Evolutionary conservation across 805 yeast genomes (phyloP), one percentile per base, ranked within the genome.

Genomic region (Wickerhamiella azymoides): DNA sequence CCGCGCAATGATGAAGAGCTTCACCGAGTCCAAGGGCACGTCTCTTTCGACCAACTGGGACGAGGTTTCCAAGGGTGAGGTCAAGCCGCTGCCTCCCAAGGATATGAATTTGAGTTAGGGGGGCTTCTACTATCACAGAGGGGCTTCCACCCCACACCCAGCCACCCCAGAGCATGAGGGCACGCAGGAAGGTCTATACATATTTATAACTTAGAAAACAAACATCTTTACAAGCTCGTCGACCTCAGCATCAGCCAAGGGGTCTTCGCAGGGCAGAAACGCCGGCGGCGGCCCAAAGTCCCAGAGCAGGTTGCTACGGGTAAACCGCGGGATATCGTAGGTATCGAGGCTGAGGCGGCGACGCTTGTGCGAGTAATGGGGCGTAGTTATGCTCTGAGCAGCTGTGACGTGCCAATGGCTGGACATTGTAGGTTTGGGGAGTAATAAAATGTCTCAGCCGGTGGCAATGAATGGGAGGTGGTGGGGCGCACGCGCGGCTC

Each of bases 1-100:
- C 53, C 70, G 93, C 43, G 99, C 99, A 1, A 92, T 92, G 97
- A 81, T 84, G 94, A 92, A 92, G 65, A 84, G 95, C 45, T 92
- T 74, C 56, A 70, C 76, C n/a, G 96, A 92, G 63, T 83, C 94
- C 54, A 81, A 83, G 55, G 99, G 99, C 17, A 92, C 98, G 0
- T 76, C 94, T 1, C 67, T 92, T 48, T 84, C 94, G 39, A 92
- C 98, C 3, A 83, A 84, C 58, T 92, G 99, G 99, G 73, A 66
- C 10, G 94, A 85, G 49, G 97, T 93, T 2, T 68, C 74, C 33
- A 68, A 72, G 47, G 76, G 75, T 49, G 69, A 61, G 17, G 81
- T 80, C 38, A 81, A 79, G 55, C 72, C 80, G 2, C 62, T 70
- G 19, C 86, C 94, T 0, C 94, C 94, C 0, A 80, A 77, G 37